Evolutionary conservation across 192 early-diverging fungal genomes (phyloP).

Genomic region (Podila verticillata): DNA sequence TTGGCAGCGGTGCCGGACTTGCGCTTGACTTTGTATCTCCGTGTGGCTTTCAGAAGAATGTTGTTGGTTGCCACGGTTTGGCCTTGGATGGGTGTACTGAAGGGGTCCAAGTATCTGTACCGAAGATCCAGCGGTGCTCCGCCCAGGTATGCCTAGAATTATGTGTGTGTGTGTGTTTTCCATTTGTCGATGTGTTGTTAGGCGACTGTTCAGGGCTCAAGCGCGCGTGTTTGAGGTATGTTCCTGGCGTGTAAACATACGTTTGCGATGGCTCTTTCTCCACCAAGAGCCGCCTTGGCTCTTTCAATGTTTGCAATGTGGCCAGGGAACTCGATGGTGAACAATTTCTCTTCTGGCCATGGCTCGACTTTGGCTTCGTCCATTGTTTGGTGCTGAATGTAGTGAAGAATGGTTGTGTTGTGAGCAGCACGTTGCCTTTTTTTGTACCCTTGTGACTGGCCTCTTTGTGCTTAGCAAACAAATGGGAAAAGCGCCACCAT

Average conservation of each 20-base stretch:
- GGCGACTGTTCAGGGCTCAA: not conserved
- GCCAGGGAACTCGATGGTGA: constrained; percentile 45
- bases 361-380: constrained; percentile 5
- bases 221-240: too few relatives aligned
- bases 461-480: not conserved
- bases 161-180: not conserved
- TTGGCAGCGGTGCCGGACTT: constrained; percentile 15
- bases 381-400: not conserved
- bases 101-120: constrained; percentile 32
- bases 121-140: constrained; percentile 33
- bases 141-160: constrained; percentile 33
- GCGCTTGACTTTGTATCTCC: constrained; percentile 43
- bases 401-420: not conserved
- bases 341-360: constrained; percentile 22
- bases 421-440: not conserved
- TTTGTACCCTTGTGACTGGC: not conserved
- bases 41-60: constrained; percentile 32
- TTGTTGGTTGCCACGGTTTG: constrained; percentile 23
- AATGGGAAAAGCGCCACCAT: constrained; percentile 33
- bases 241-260: not conserved
- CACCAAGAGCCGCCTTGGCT: constrained; percentile 29
- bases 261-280: constrained; percentile 36
- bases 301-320: constrained; percentile 28
- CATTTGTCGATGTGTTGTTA: not conserved
- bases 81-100: constrained; percentile 41